Evolutionary conservation across 2,329 filamentous ascomycete species (phyloP), one percentile per base, ranked within the genome.

Genomic region (Proliferodiscus dingleyae): DNA sequence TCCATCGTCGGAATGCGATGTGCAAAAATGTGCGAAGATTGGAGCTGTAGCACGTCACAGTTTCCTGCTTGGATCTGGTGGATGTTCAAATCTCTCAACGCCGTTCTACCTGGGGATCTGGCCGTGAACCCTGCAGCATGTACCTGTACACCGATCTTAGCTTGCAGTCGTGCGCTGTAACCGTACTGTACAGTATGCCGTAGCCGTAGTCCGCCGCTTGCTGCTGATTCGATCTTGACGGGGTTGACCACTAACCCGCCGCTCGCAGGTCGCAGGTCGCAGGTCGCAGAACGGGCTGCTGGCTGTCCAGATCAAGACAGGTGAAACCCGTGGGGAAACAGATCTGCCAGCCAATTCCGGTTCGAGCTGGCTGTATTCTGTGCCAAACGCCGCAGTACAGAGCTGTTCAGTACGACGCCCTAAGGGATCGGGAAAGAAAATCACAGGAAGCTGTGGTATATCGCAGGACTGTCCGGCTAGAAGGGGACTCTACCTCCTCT

Each of bases 291-390:
- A 18, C 16, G 33, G 37, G 37, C 24, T 37, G 37, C 40, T 37
- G 28, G 42, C 21, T 33, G 34, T 38, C 48, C 41, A 34, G 42
- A 43, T 42, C 30, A 43, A 46, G 37, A 13, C 38, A 15, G 7
- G 38, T 47, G 50, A 49, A 49, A 52, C 37, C 38, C 44, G 46
- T 36, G 50, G 50, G 43, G 43, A 45, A 52, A 45, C 43, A 26
- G 29, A 34, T 42, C 29, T 47, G 39, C 37, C 21, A 38, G 43
- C 34, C 40, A 41, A 46, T 37, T 43, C 39, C 9, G 15, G 24
- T 11, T 21, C 15, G 39, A 16, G 42, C 9, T 33, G 24, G 50
- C 37, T 42, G 47, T 42, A 33, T 40, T 28, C 4, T 23, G 3
- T 8, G 8, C n/a, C n/a, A n/a, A n/a, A n/a, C n/a, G n/a, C n/a